Percentiles rank a stretch among this genome's conserved stretches.
Evolutionary conservation across 768 basidiomycete species (phyloP).

Genomic region (Sarcodon sp.): DNA sequence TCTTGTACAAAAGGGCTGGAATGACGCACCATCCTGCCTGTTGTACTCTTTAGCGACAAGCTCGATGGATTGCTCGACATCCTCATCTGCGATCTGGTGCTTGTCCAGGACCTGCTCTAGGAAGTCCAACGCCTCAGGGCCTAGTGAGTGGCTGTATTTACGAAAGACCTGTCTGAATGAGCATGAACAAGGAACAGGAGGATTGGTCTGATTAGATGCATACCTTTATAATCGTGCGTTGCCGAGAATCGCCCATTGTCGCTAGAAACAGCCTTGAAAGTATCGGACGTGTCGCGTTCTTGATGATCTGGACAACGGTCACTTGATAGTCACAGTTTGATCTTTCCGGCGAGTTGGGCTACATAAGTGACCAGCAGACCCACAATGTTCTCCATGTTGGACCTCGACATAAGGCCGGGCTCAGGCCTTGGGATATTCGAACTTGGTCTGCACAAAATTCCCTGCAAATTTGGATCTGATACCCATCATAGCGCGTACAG

Average conservation of each 20-base stretch:
- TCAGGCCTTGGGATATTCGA: slow-evolving; percentile 69
- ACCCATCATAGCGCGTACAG: slow-evolving; percentile 20
- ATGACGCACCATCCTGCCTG: slow-evolving; percentile 64
- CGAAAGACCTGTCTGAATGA: slow-evolving; percentile 52
- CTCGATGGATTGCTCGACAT: slow-evolving; percentile 66
- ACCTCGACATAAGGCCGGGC: slow-evolving; percentile 68
- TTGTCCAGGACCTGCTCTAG: slow-evolving; percentile 58
- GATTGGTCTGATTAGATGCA: not conserved
- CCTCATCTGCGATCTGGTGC: slow-evolving; percentile 59
- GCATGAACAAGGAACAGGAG: slow-evolving; percentile 1
- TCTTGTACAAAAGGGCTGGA: not conserved
- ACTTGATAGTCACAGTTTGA: too few species aligned
- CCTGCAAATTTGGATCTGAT: slow-evolving; percentile 2
- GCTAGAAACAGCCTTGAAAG: not conserved
- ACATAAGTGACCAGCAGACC: too few species aligned
- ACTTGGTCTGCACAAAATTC: slow-evolving; percentile 30
- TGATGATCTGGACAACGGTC: not conserved
- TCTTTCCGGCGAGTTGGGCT: too few species aligned
- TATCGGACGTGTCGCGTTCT: slow-evolving; percentile 5
- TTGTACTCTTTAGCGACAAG: slow-evolving; percentile 79
- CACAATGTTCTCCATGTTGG: slow-evolving; percentile 53
- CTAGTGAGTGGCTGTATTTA: slow-evolving; percentile 80
- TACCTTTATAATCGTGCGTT: slow-evolving; percentile 33
- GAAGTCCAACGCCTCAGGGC: slow-evolving; percentile 63
- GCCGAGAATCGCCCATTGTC: slow-evolving; percentile 24